These are phyloP conservation scores for Zea luxurians DNA, from an alignment of 176 grass and related monocot species.

Conservation along the genomic window DNA sequence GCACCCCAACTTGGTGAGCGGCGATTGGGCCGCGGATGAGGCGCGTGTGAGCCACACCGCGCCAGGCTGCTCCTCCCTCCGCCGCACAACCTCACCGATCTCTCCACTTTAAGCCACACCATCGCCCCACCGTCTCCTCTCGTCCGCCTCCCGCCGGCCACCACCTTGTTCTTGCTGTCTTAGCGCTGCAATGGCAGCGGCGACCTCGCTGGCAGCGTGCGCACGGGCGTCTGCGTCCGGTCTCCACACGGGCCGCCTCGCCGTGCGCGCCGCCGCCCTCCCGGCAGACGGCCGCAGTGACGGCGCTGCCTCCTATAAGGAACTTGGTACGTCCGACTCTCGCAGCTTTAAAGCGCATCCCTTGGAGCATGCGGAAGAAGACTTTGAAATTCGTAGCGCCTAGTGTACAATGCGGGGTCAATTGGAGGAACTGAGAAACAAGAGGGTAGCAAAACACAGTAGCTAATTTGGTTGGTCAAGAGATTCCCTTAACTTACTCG, in stretches of 20 bases:
- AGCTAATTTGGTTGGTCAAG: background rate
- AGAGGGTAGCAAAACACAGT: background rate
- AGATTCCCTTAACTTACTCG: background rate
- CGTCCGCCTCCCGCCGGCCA: background rate
- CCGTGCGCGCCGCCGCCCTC: constrained; percentile 28
- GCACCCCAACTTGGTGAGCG: background rate
- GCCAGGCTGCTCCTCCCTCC: constrained; percentile 32
- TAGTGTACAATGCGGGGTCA: background rate
- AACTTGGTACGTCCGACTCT: constrained; percentile 38
- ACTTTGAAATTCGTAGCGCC: background rate
- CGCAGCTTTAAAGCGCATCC: background rate
- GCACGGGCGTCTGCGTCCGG: background rate
- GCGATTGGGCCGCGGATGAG: constrained; percentile 47
- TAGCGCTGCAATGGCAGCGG: constrained; percentile 4
- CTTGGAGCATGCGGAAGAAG: background rate
- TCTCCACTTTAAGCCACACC: background rate
- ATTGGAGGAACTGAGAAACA: background rate
- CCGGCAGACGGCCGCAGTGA: constrained; percentile 45
- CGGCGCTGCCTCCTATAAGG: constrained; percentile 38
- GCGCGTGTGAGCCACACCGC: constrained; percentile 51
- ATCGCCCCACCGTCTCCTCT: background rate
- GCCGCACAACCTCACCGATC: constrained; percentile 23
- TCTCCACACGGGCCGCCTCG: constrained; percentile 16
- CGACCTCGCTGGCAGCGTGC: constrained; percentile 19
- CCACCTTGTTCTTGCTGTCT: background rate